phyloP scores from a whole-genome alignment of 257 asterid species.

The Salvia miltiorrhiza region DNA sequence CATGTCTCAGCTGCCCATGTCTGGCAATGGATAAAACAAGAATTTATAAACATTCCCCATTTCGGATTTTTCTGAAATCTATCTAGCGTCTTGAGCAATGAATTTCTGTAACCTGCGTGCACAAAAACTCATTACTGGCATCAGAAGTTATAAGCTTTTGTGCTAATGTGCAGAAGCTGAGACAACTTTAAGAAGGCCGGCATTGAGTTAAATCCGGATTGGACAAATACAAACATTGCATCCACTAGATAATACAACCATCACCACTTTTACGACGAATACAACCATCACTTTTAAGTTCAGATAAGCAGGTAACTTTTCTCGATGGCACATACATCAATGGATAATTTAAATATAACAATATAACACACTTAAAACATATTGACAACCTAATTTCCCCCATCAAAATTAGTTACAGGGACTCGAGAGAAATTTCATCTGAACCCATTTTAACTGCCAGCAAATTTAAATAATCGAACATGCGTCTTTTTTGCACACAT shows the following conservation, averaged over 20 bases:
- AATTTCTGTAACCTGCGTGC: conserved; percentile 66
- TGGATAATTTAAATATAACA: not conserved
- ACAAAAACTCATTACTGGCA: conserved; percentile 15
- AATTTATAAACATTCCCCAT: conserved; percentile 71
- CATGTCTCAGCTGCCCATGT: conserved; percentile 79
- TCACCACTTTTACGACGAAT: too few relatives aligned
- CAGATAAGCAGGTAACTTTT: not conserved
- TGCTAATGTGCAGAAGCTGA: not conserved
- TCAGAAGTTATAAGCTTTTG: not conserved
- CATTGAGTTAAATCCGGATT: not conserved
- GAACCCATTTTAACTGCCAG: not conserved
- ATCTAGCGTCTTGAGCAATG: conserved; percentile 51
- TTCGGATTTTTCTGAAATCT: conserved; percentile 49
- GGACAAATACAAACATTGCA: not conserved
- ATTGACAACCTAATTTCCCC: not conserved
- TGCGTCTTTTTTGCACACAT: not conserved
- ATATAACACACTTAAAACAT: not conserved
- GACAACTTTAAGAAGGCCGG: not conserved
- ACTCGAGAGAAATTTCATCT: not conserved
- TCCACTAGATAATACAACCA: too few relatives aligned
- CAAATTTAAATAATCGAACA: not conserved
- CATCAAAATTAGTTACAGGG: not conserved
- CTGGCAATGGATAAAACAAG: conserved; percentile 88
- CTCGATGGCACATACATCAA: not conserved
- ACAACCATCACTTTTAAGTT: not conserved